Conservation (phyloP, 805 yeast species). For the Metschnikowia borealis region DNA sequence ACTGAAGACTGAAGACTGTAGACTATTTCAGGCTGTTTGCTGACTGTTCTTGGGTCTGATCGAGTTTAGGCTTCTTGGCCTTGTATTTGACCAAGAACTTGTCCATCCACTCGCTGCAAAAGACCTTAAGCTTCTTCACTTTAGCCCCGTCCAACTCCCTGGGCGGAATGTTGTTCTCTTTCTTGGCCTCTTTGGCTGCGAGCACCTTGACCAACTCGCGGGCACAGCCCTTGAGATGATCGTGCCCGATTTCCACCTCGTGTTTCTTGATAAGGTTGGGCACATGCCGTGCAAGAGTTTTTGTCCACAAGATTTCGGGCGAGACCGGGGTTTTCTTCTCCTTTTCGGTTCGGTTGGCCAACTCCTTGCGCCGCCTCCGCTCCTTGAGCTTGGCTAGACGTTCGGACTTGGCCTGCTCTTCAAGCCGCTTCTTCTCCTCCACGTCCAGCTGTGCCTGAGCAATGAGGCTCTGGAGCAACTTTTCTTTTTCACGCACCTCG, state of each 20-base stretch:
- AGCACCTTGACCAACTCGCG: constrained; percentile 69
- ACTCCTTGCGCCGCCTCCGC: constrained; percentile 13
- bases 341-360: constrained; percentile 1
- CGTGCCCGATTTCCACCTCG: constrained; percentile 65
- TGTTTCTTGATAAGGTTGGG: constrained; percentile 75
- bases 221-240: constrained; percentile 70
- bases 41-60: neutral
- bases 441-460: constrained; percentile 29
- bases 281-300: constrained; percentile 63
- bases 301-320: constrained; percentile 38
- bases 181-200: constrained; percentile 62
- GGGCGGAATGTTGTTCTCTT: constrained; percentile 46
- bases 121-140: constrained; percentile 63
- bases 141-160: constrained; percentile 59
- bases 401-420: constrained; percentile 20
- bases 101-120: constrained; percentile 61
- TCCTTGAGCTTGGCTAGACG: constrained; percentile 22
- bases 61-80: constrained; percentile 27
- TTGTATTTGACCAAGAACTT: constrained; percentile 52
- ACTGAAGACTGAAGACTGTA: no score
- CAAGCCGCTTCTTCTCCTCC: constrained; percentile 27
- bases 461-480: constrained; percentile 33
- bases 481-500: constrained; percentile 33
- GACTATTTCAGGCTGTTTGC: no score
- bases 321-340: neutral